Base-by-base conservation (phyloP, 2,329 filamentous ascomycete species). In the Phyllosticta citribraziliensis region DNA sequence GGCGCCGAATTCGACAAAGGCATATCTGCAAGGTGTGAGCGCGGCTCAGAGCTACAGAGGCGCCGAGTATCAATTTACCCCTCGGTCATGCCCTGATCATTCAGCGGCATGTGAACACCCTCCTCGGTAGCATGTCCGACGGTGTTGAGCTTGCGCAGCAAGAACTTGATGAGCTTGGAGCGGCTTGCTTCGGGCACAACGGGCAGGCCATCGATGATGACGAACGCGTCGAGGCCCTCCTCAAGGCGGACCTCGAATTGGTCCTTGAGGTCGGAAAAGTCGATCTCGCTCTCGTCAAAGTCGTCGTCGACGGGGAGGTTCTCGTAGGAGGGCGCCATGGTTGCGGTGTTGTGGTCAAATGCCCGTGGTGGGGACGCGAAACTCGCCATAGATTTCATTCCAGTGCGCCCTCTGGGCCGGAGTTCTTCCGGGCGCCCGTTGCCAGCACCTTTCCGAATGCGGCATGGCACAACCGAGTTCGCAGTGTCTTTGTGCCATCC, bases 191-290 rank as follows among this genome's bases (percentile, higher is more conserved):
- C 90, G 63, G 82, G 90, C 66, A 99, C 93, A 66, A 88, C 80
- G 66, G 94, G 94, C 52, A 99, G 85, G 67, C 94, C 94, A 76
- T 99, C 94, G 73, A 97, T 84, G 65, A 97, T 92, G 66, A 99
- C 89, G 72, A 99, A 99, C 66, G 91, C 88, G 74, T 99, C 94
- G 70, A 97, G 88, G 63, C 94, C 94, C 76, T 96, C 90, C 75
- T 99, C 94, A 66, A 97, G 82, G 74, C 93, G 90, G 65, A 97
- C 92, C 78, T 97, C 91, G 74, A 92, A 97, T 77, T 95, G 91
- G 75, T 95, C 92, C 74, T 87, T 85, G 68, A 99, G 83, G 78
- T 99, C 93, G 69, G 90, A 93, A 75, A 96, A 91, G 75, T 97
- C 93, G 76, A 97, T 88, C 74, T 97, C 91, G 73, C 92, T 88